These are phyloP conservation scores for Nadsonia fulvescens DNA, from an alignment of 805 yeast genomes.

Conservation along the genomic window DNA sequence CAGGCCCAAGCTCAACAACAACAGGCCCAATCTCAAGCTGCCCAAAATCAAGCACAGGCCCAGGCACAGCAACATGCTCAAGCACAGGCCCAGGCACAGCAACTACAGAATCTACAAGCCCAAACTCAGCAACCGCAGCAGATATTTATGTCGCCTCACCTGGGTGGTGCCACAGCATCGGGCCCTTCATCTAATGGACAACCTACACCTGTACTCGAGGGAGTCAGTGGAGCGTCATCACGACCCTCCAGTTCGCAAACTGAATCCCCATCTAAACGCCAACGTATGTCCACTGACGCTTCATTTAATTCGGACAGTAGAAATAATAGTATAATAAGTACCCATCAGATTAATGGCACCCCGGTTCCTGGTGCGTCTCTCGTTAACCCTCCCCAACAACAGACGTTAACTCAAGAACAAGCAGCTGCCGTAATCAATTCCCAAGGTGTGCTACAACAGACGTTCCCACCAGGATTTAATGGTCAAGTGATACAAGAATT, in stretches of 20 bases:
- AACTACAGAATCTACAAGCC: slow-evolving; percentile 7
- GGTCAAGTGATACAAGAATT: slow-evolving; percentile 16
- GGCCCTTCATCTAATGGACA: slow-evolving; percentile 4
- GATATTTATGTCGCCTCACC: slow-evolving; percentile 6
- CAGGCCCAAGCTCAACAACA: slow-evolving; percentile 10
- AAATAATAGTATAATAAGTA: slow-evolving; percentile 9
- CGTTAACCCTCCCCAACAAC: too few relatives aligned
- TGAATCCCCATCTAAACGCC: slow-evolving; percentile 19
- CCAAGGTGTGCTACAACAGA: too few relatives aligned
- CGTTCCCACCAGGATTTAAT: slow-evolving; percentile 8
- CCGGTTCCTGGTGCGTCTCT: slow-evolving; percentile 14
- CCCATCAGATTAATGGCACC: slow-evolving; percentile 16
- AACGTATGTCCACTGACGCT: slow-evolving; percentile 20
- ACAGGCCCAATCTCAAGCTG: slow-evolving; percentile 10
- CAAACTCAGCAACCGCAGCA: slow-evolving; percentile 8
- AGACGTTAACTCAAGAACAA: too few relatives aligned
- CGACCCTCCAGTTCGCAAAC: slow-evolving; percentile 14
- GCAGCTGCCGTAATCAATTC: too few relatives aligned
- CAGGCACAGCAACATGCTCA: slow-evolving; percentile 9
- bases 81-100: slow-evolving; percentile 4
- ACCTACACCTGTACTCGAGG: slow-evolving; percentile 5
- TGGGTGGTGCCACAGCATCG: slow-evolving; percentile 4
- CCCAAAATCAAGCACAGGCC: slow-evolving; percentile 7
- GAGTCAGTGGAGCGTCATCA: slow-evolving; percentile 10
- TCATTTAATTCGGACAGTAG: slow-evolving; percentile 10